These are phyloP conservation scores for Besnoitia besnoiti DNA, from an alignment of 169 alveolate species.

Conservation along the genomic window DNA sequence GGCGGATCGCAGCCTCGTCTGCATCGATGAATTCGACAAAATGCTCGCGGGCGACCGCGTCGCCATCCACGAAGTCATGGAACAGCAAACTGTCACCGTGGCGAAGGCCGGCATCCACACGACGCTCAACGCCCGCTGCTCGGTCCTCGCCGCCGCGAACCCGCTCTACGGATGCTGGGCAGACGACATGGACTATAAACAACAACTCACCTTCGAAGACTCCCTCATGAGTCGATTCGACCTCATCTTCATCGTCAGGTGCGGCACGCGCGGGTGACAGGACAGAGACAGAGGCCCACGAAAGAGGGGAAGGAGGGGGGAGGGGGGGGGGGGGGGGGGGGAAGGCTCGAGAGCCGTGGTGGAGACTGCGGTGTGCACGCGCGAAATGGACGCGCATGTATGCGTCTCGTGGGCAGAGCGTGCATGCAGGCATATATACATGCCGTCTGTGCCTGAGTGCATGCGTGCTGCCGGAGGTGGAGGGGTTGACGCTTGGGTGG, in stretches of 20 bases:
- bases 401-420: too few species aligned
- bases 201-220: conserved; percentile 96
- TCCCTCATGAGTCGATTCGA: conserved; percentile 97
- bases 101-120: conserved; percentile 99
- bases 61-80: conserved; percentile 99
- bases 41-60: conserved; percentile 98
- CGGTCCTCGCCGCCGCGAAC: conserved; percentile 99
- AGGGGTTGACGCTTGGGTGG: too few species aligned
- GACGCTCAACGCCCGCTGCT: conserved; percentile 97
- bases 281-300: neutral
- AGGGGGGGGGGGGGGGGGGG: neutral
- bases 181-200: conserved; percentile 87
- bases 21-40: conserved; percentile 99
- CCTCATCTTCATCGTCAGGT: conserved; percentile 89
- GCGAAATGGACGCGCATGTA: too few species aligned
- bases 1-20: conserved; percentile 97
- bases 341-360: neutral
- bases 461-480: too few species aligned
- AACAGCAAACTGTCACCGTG: conserved; percentile 97
- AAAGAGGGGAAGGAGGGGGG: neutral
- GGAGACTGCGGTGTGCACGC: neutral
- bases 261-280: neutral
- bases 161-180: conserved; percentile 98
- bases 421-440: too few species aligned
- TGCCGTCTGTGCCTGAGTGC: too few species aligned